phyloP scores from a whole-genome alignment of 2,329 filamentous ascomycete genomes.

The Fusarium sp. region DNA sequence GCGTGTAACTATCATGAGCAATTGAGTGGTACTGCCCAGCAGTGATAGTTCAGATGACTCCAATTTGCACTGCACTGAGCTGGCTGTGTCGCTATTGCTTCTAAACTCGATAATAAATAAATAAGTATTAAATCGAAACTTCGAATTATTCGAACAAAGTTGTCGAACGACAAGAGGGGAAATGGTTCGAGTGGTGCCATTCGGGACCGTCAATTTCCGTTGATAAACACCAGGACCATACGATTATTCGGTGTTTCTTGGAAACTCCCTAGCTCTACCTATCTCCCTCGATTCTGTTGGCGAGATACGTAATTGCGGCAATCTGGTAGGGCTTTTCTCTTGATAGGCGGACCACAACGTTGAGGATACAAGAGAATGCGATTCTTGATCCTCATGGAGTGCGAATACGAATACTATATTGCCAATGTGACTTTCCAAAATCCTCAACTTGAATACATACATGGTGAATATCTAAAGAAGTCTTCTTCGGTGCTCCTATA shows the following conservation, averaged over 20 bases:
- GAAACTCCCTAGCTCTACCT: slow-evolving; percentile 1
- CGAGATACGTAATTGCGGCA: not conserved
- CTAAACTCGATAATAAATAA: too few species aligned
- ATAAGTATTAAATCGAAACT: too few species aligned
- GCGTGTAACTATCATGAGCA: not conserved
- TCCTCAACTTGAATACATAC: not conserved
- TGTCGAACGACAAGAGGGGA: slow-evolving; percentile 32
- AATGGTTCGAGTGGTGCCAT: slow-evolving; percentile 41
- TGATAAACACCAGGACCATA: slow-evolving; percentile 37
- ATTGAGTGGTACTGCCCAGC: not conserved
- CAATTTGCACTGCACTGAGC: not conserved
- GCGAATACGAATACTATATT: slow-evolving; percentile 33
- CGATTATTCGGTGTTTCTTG: slow-evolving; percentile 42
- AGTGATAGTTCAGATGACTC: not conserved
- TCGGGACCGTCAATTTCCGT: slow-evolving; percentile 36
- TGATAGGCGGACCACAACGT: not conserved
- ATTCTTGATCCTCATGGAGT: not conserved
- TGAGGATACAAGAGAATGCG: not conserved
- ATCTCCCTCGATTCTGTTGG: not conserved
- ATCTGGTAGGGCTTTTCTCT: slow-evolving; percentile 3
- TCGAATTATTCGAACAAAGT: not conserved
- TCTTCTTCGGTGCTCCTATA: not conserved
- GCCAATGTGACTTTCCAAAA: not conserved
- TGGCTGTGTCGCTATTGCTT: not conserved
- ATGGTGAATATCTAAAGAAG: not conserved